A percentile compares a stretch with the other conserved stretches of the same genome.
Conservation (phyloP, 352 stramenopile species). For the Pythium myriotylum region DNA sequence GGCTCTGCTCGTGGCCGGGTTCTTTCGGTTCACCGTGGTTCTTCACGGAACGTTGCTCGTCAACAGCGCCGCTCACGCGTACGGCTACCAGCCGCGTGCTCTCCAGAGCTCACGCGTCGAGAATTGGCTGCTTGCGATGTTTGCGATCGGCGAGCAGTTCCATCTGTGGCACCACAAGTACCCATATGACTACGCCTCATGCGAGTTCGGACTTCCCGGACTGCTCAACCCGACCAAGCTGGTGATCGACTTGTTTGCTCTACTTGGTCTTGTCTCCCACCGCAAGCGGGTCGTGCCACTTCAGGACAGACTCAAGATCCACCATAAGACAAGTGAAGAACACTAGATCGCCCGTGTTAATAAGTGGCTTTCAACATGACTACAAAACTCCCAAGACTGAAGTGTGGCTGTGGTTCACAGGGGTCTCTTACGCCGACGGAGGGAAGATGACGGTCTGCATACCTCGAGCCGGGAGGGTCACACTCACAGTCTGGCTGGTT, state of each 20-base stretch:
- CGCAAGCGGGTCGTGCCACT: slow-evolving; percentile 94
- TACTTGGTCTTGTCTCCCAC: slow-evolving; percentile 92
- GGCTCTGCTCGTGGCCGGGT: slow-evolving; percentile 95
- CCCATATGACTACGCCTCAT: slow-evolving; percentile 99
- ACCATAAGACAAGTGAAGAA: slow-evolving; percentile 34
- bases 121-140: slow-evolving; percentile 96
- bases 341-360: slow-evolving; percentile 47
- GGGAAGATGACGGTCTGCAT: slow-evolving; percentile 29
- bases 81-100: slow-evolving; percentile 97
- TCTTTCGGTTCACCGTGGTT: slow-evolving; percentile 93
- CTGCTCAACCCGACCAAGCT: slow-evolving; percentile 99
- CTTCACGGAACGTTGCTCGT: slow-evolving; percentile 98
- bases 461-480: slow-evolving; percentile 38
- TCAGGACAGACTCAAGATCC: slow-evolving; percentile 93
- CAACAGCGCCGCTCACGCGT: slow-evolving; percentile 98
- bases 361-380: slow-evolving; percentile 65
- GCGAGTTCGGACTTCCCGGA: slow-evolving; percentile 93
- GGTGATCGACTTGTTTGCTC: slow-evolving; percentile 94
- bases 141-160: slow-evolving; percentile 97
- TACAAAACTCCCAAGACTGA: too few relatives aligned
- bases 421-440: slow-evolving; percentile 37
- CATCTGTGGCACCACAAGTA: slow-evolving; percentile 99
- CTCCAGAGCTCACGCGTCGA: slow-evolving; percentile 90
- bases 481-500: slow-evolving; percentile 6
- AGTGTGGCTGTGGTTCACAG: too few relatives aligned